Evolutionary conservation across 1,284 basidiomycete species (phyloP).

Genomic region (Pulchroboletus neoregius): DNA sequence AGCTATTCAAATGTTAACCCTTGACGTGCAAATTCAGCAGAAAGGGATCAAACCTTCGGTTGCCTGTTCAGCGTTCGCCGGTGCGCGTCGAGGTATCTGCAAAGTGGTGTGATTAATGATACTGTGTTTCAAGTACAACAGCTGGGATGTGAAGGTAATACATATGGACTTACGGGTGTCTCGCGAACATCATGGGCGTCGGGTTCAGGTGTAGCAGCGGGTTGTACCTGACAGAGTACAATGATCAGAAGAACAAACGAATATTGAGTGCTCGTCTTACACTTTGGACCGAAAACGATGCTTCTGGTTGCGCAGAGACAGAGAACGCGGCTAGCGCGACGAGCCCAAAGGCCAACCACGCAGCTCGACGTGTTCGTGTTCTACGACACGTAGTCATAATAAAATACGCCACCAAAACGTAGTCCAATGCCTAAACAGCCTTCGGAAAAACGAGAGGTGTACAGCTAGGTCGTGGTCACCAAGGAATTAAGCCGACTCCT

Average conservation of each 20-base stretch:
- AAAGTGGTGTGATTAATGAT: slow-evolving; percentile 2
- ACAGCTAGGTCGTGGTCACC: neutral
- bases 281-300: slow-evolving; percentile 21
- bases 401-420: neutral
- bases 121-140: neutral
- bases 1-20: slow-evolving; percentile 40
- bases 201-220: slow-evolving; percentile 7
- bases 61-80: slow-evolving; percentile 38
- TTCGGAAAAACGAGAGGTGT: neutral
- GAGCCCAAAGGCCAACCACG: slow-evolving; percentile 56
- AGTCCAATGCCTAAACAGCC: neutral
- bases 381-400: slow-evolving; percentile 21
- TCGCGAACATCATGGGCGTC: slow-evolving; percentile 10
- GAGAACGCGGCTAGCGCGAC: slow-evolving; percentile 44
- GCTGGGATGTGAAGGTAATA: neutral
- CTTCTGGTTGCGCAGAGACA: slow-evolving; percentile 34
- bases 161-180: slow-evolving; percentile 15
- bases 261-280: slow-evolving; percentile 14
- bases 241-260: neutral
- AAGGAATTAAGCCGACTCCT: too few relatives aligned
- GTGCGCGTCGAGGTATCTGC: slow-evolving; percentile 15
- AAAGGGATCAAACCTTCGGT: slow-evolving; percentile 42
- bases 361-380: slow-evolving; percentile 47
- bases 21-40: neutral
- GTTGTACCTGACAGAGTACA: slow-evolving; percentile 12